A percentile compares a stretch with the other conserved stretches of the same genome.
These are phyloP conservation scores for Lignosus rhinocerotis DNA, from an alignment of 1,284 basidiomycete genomes.

Conservation along the genomic window DNA sequence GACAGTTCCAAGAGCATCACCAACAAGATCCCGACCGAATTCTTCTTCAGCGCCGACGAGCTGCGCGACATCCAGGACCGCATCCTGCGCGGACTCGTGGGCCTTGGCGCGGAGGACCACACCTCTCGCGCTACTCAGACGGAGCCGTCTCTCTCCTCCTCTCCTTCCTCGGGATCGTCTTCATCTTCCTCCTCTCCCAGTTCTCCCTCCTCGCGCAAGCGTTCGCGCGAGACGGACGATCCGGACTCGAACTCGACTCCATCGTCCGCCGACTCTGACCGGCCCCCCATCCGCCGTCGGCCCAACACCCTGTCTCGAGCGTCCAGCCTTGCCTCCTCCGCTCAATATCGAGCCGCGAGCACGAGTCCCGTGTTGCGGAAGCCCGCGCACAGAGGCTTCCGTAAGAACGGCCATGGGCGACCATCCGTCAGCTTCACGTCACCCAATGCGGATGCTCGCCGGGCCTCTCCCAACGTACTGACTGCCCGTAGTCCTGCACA, in stretches of 20 bases:
- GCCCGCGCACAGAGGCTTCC: too few relatives aligned
- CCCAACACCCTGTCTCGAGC: not conserved
- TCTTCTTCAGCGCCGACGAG: too few relatives aligned
- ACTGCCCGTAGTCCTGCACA: not conserved
- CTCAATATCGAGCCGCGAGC: too few relatives aligned
- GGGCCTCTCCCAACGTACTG: not conserved
- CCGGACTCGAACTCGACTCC: not conserved
- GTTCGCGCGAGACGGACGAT: not conserved
- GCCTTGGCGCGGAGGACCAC: too few relatives aligned
- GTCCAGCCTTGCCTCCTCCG: too few relatives aligned
- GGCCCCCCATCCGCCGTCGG: not conserved
- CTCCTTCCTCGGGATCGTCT: not conserved
- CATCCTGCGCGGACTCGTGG: too few relatives aligned
- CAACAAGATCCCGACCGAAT: not conserved
- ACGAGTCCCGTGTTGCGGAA: too few relatives aligned
- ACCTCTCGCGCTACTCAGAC: too few relatives aligned
- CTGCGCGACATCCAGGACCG: too few relatives aligned
- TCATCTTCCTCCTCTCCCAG: not conserved
- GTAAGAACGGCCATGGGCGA: not conserved
- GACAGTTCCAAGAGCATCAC: conserved; percentile 8
- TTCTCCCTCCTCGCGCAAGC: not conserved
- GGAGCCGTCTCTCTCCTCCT: too few relatives aligned
- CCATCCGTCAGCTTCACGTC: not conserved
- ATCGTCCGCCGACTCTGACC: not conserved
- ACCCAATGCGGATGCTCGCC: not conserved